Conservation (phyloP, 2,329 filamentous ascomycete species). For the Neonectria neomacrospora region DNA sequence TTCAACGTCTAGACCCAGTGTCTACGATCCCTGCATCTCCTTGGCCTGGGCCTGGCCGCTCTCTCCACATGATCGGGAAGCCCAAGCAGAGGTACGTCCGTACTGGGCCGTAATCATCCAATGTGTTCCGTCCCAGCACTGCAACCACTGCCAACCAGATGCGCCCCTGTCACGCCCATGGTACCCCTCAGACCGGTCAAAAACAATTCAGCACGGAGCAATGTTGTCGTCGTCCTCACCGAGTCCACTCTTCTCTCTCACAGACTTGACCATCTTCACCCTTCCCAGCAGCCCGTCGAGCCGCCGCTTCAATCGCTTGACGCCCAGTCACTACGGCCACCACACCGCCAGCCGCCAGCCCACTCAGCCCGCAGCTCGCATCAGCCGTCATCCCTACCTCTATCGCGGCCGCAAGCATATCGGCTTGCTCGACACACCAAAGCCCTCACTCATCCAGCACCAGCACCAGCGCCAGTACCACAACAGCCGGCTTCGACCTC, state of each 20-base stretch:
- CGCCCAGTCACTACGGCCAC: constrained; percentile 45
- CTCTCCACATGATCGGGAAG: constrained; percentile 41
- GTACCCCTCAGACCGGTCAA: constrained; percentile 56
- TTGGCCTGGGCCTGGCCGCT: constrained; percentile 24
- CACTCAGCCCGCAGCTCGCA: constrained; percentile 45
- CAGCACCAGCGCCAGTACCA: constrained; percentile 38
- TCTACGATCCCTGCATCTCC: constrained; percentile 21
- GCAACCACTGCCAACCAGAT: constrained; percentile 30
- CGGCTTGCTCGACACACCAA: constrained; percentile 38
- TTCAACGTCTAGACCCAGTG: constrained; percentile 24
- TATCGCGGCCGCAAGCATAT: constrained; percentile 45
- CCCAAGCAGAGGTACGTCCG: constrained; percentile 32
- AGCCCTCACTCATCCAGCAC: constrained; percentile 24
- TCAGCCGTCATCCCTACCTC: constrained; percentile 44
- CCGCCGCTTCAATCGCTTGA: constrained; percentile 44
- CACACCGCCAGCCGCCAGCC: constrained; percentile 45
- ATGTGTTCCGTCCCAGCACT: constrained; percentile 38
- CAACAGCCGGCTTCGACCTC: constrained; percentile 36
- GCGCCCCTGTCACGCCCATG: constrained; percentile 45
- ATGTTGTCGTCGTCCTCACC: constrained; percentile 53
- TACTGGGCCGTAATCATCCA: constrained; percentile 40
- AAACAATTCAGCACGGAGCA: constrained; percentile 55
- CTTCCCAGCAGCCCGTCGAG: constrained; percentile 45
- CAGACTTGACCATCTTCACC: constrained; percentile 51
- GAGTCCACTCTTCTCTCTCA: constrained; percentile 53